These are phyloP conservation scores for Botrytis byssoidea DNA, from an alignment of 2,329 filamentous ascomycete genomes.

Conservation along the genomic window DNA sequence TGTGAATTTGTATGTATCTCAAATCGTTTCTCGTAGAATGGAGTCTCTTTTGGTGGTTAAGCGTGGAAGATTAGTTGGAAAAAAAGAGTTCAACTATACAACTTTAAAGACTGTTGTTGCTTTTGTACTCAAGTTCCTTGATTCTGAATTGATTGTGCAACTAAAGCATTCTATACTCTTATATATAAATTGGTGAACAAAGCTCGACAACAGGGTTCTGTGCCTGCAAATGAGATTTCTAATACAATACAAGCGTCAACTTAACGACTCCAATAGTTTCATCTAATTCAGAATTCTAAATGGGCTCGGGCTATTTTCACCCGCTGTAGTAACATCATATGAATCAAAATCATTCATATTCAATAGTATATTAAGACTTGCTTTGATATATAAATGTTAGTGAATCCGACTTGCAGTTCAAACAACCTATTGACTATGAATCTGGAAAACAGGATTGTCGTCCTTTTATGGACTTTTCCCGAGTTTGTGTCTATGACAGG, in stretches of 20 bases:
- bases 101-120: not conserved
- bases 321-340: not conserved
- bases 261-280: not conserved
- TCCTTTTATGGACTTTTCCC: not conserved
- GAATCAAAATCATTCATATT: not conserved
- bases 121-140: not conserved
- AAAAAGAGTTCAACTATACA: not conserved
- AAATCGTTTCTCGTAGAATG: not conserved
- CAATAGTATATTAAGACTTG: not conserved
- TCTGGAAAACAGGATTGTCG: not conserved
- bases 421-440: too few species aligned
- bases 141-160: not conserved
- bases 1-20: not conserved
- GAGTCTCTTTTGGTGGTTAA: not conserved
- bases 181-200: not conserved
- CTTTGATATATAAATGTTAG: not conserved
- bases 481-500: not conserved
- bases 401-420: not conserved
- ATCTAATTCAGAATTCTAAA: not conserved
- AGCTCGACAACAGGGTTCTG: too few species aligned
- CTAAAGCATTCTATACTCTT: not conserved
- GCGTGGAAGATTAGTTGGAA: accelerated
- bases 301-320: too few species aligned
- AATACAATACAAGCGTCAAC: not conserved
- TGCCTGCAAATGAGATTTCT: too few species aligned